A percentile compares a stretch with the other conserved stretches of the same genome.
Evolutionary conservation across 2,329 filamentous ascomycete species (phyloP).

Genomic region (Venturia asperata): DNA sequence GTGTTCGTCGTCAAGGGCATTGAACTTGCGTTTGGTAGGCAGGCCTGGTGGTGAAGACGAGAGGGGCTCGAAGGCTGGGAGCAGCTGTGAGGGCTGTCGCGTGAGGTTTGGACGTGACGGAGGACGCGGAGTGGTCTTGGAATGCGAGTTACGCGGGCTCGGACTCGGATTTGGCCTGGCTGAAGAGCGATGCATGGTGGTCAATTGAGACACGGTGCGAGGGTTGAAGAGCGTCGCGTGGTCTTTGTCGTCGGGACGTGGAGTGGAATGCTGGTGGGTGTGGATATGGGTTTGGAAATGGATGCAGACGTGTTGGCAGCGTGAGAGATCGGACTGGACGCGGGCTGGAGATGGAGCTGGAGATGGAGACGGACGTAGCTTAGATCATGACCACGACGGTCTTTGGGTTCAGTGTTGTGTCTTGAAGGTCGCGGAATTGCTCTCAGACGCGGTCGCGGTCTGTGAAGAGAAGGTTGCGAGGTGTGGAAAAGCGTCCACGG

Average conservation of each 20-base stretch:
- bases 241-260: not conserved
- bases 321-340: no score
- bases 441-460: no score
- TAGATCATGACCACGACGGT: not conserved
- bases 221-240: not conserved
- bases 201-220: not conserved
- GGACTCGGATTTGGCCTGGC: not conserved
- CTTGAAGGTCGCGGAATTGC: no score
- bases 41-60: conserved; percentile 73
- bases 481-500: no score
- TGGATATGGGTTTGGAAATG: no score
- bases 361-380: not conserved
- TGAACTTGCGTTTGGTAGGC: conserved; percentile 58
- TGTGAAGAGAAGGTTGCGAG: no score
- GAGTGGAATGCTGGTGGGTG: conserved; percentile 3
- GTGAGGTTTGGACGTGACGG: conserved; percentile 14
- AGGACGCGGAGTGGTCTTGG: conserved; percentile 1
- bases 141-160: conserved; percentile 6
- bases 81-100: conserved; percentile 48
- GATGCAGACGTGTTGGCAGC: no score
- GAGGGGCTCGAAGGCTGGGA: conserved; percentile 72
- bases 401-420: no score
- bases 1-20: conserved; percentile 42
- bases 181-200: conserved; percentile 3
- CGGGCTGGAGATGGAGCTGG: not conserved